Conservation (phyloP, 106 monocot species). For the Dioscorea alata region DNA sequence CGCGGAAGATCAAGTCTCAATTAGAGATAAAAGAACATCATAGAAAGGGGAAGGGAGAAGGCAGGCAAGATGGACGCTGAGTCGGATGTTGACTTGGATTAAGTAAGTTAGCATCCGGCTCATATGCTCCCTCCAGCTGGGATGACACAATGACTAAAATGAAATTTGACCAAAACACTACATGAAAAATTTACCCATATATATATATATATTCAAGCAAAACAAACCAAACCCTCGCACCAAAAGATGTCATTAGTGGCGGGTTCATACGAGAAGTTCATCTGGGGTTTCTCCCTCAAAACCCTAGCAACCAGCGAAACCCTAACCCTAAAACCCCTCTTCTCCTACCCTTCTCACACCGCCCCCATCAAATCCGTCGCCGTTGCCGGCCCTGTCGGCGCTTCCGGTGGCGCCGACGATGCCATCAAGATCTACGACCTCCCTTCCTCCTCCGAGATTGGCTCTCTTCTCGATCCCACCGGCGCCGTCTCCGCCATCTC, state of each 20-base stretch:
- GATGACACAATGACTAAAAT: no score
- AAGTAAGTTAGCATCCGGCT: no score
- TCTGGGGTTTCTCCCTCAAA: slow-evolving; percentile 93
- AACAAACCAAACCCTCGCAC: no score
- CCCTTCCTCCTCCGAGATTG: slow-evolving; percentile 55
- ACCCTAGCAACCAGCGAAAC: slow-evolving; percentile 24
- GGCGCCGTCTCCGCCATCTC: slow-evolving; percentile 64
- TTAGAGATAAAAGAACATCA: no score
- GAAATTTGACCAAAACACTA: no score
- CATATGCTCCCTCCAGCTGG: no score
- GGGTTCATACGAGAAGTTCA: slow-evolving; percentile 89
- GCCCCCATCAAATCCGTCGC: slow-evolving; percentile 73
- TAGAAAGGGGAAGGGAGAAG: no score
- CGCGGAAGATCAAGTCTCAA: no score
- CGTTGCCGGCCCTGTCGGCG: slow-evolving; percentile 62
- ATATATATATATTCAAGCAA: no score
- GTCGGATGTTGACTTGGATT: no score
- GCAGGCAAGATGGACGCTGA: no score
- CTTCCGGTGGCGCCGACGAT: slow-evolving; percentile 81
- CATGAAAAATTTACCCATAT: no score
- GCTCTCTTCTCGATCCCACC: slow-evolving; percentile 51
- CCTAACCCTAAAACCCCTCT: slow-evolving; percentile 46
- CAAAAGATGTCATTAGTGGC: slow-evolving; percentile 62
- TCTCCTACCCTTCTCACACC: slow-evolving; percentile 82
- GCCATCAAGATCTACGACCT: slow-evolving; percentile 88